Evolutionary conservation across 305 asterid species (phyloP).

Genomic region (Nicotiana rustica): DNA sequence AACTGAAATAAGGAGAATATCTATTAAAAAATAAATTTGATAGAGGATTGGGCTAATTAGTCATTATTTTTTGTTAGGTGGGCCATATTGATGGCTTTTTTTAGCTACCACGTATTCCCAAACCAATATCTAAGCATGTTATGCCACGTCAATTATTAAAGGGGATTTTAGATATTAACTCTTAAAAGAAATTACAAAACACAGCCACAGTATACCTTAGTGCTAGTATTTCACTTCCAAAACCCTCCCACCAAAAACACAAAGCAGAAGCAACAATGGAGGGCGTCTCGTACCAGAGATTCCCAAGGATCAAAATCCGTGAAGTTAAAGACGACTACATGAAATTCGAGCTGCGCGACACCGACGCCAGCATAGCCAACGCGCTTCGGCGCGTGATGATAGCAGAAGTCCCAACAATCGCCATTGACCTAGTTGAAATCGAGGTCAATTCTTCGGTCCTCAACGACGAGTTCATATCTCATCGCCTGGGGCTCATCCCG

Average conservation of each 20-base stretch:
- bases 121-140: no score
- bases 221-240: background rate
- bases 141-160: no score
- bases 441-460: constrained; percentile 93
- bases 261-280: constrained; percentile 53
- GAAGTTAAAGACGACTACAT: constrained; percentile 71
- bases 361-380: constrained; percentile 94
- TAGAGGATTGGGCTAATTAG: no score
- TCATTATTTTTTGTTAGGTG: no score
- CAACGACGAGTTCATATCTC: constrained; percentile 92
- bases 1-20: no score
- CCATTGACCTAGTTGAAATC: constrained; percentile 93
- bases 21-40: no score
- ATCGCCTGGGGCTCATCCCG: constrained; percentile 90
- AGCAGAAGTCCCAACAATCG: constrained; percentile 97
- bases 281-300: constrained; percentile 77
- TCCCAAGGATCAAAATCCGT: constrained; percentile 86
- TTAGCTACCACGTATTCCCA: no score
- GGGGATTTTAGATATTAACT: background rate
- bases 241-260: background rate
- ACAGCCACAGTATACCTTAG: background rate
- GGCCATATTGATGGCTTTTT: no score
- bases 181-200: background rate
- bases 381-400: constrained; percentile 99
- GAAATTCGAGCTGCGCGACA: constrained; percentile 93